Conservation (phyloP, 495 filamentous ascomycete genomes). For the Xylaria curta region DNA sequence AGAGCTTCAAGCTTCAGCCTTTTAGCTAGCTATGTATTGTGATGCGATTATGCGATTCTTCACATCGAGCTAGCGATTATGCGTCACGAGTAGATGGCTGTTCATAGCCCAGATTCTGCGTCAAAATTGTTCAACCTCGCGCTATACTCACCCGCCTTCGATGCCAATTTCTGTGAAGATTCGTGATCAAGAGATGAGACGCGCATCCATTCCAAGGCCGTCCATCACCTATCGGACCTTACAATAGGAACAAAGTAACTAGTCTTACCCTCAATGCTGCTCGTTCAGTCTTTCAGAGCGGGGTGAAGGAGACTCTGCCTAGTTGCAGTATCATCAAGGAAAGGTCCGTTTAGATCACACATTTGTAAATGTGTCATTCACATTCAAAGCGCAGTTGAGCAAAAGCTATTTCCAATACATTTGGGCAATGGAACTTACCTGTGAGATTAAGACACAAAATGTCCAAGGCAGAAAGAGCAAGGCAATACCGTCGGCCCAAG, state of each 20-base stretch:
- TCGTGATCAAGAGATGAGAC: neutral
- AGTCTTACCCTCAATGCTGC: neutral
- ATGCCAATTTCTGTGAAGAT: neutral
- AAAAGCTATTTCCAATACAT: neutral
- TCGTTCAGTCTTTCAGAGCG: neutral
- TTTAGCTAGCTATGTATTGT: neutral
- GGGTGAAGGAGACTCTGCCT: neutral
- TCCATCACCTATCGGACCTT: neutral
- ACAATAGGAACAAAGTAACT: neutral
- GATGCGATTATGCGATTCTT: slow-evolving; percentile 7
- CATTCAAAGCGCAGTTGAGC: neutral
- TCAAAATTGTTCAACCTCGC: neutral
- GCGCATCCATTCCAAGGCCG: neutral
- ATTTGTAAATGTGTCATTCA: neutral
- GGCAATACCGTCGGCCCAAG: neutral
- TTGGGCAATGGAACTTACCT: neutral
- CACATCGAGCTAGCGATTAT: neutral
- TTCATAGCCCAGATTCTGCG: neutral
- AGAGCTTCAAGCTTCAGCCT: neutral
- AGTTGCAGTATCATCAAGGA: neutral
- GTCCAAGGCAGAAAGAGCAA: neutral
- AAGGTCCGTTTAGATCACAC: neutral
- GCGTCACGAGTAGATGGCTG: neutral
- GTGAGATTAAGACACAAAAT: neutral
- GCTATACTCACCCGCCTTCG: neutral